Conservation (phyloP, 2,329 filamentous ascomycete genomes). For the Fusarium nelsonii region DNA sequence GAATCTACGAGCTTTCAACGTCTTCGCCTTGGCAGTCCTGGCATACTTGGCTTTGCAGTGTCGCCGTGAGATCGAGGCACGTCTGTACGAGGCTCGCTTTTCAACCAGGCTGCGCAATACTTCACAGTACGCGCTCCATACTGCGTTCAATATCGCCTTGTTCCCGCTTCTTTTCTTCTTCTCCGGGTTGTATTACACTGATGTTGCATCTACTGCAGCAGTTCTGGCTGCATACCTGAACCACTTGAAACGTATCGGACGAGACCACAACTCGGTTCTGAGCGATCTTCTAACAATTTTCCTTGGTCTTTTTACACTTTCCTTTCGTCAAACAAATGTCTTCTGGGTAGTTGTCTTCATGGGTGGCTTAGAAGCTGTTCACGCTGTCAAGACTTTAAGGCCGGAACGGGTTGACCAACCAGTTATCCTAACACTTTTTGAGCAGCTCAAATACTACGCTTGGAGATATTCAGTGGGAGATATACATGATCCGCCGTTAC, state of each 20-base stretch:
- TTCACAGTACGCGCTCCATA: slow-evolving; percentile 65
- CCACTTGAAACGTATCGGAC: slow-evolving; percentile 61
- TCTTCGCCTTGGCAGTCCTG: slow-evolving; percentile 55
- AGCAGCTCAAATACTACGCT: slow-evolving; percentile 55
- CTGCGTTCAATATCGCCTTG: slow-evolving; percentile 81
- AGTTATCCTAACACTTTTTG: slow-evolving; percentile 49
- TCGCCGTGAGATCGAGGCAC: slow-evolving; percentile 64
- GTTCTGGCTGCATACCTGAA: slow-evolving; percentile 78
- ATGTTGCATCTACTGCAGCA: slow-evolving; percentile 82
- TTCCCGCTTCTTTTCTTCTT: slow-evolving; percentile 98
- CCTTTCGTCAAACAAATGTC: slow-evolving; percentile 94
- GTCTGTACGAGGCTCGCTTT: slow-evolving; percentile 50
- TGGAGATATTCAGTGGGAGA: slow-evolving; percentile 63
- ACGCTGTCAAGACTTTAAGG: slow-evolving; percentile 61
- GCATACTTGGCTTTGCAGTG: slow-evolving; percentile 63
- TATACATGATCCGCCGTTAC: slow-evolving; percentile 67
- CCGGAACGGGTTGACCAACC: slow-evolving; percentile 51
- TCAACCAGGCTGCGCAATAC: slow-evolving; percentile 37
- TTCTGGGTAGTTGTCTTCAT: slow-evolving; percentile 92
- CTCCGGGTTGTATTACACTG: slow-evolving; percentile 93
- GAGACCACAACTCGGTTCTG: slow-evolving; percentile 48
- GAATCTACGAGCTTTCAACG: slow-evolving; percentile 64
- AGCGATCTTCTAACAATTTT: slow-evolving; percentile 62
- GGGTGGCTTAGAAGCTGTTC: slow-evolving; percentile 69
- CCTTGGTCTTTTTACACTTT: slow-evolving; percentile 74